Conservation (phyloP, 176 grass and related monocot genomes). For the Pharus latifolius region DNA sequence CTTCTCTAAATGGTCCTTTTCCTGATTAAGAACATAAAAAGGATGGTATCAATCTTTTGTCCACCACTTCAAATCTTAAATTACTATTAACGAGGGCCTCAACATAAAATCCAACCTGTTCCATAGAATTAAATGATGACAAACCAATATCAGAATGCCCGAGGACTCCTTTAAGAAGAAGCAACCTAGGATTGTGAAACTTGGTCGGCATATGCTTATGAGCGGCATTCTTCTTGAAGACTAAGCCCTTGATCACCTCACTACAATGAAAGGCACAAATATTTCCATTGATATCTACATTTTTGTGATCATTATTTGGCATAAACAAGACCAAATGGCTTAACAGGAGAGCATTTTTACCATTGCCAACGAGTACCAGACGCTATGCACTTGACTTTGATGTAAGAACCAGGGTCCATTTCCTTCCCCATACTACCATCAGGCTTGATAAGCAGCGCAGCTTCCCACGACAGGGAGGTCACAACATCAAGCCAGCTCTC, state of each 20-base stretch:
- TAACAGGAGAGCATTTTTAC: not conserved
- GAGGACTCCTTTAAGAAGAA: conserved; percentile 58
- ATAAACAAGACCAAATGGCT: not conserved
- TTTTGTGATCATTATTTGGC: not conserved
- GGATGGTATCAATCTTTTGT: not conserved
- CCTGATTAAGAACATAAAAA: conserved; percentile 29
- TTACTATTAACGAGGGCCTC: not conserved
- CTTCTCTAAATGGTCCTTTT: conserved; percentile 48
- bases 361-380: conserved; percentile 30
- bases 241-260: conserved; percentile 54
- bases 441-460: conserved; percentile 50
- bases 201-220: conserved; percentile 86
- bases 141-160: conserved; percentile 49
- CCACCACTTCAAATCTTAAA: not conserved
- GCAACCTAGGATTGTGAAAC: conserved; percentile 62
- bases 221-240: conserved; percentile 66
- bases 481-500: conserved; percentile 44
- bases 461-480: conserved; percentile 59
- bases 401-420: conserved; percentile 57
- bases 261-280: conserved; percentile 14
- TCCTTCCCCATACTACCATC: conserved; percentile 41
- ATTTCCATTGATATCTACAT: not conserved
- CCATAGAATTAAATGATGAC: conserved; percentile 68
- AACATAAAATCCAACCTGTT: conserved; percentile 48
- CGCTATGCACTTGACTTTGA: conserved; percentile 69